Evolutionary conservation across 2,329 filamentous ascomycete genomes (phyloP), one percentile per base, ranked within the genome.

Genomic region (Calonectria fujianensis): DNA sequence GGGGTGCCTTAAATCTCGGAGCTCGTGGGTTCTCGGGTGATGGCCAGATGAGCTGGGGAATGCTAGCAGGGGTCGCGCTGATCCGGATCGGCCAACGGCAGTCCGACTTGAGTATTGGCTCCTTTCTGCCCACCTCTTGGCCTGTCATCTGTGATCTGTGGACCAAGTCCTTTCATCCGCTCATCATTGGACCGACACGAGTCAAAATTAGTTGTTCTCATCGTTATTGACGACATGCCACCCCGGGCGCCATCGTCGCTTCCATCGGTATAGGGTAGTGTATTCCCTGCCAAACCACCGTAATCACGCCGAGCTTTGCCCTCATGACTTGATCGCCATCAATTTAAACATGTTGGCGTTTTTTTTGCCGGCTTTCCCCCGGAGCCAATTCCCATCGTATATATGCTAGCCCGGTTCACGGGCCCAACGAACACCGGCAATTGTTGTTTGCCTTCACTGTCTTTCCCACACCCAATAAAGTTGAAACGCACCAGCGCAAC

Each of bases 51-150:
- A 61, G 64, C 74, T 74, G 75, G 74, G 73, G 77, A 76, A 71
- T 74, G 73, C 79, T 80, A 80, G 79, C 79, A 80, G 74, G 80
- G 80, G 59, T 75, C 59, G 74, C 37, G 80, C 66, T 81, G 80
- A 81, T 81, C 80, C 80, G 75, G 77, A 81, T 81, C 76, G 73
- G 31, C 74, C 74, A 75, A 77, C 69, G 48, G 66, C 67, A 63
- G 65, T 51, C 41, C 51, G 39, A 54, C 73, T 48, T 50, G 66
- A 73, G 69, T 63, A 61, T 72, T 67, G 41, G 41, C 64, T 35
- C 32, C 37, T 61, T 59, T n/a, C 29, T 37, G 20, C 16, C 52
- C 29, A 14, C 7, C 35, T 37, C 57, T 54, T 63, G 57, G 37
- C 54, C 27, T 66, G 51, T 45, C 57, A 45, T 69, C 67, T 64